Evolutionary conservation across 768 basidiomycete genomes (phyloP).

Genomic region (Pleurotus tuoliensis): DNA sequence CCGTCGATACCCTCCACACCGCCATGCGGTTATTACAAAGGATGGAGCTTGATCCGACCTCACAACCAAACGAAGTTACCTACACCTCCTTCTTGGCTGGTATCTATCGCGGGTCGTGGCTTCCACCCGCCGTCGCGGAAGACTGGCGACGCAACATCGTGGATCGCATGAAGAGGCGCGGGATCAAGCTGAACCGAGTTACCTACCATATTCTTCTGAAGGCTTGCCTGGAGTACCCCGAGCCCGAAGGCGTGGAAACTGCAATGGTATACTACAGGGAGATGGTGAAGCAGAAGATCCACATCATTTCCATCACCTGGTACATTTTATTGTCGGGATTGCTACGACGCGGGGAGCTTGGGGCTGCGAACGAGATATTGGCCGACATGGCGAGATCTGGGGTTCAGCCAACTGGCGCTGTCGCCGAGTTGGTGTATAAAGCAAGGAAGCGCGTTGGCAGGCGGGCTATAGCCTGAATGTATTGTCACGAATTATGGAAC

Average conservation of each 20-base stretch:
- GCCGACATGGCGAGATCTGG: conserved; percentile 51
- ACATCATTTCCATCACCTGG: conserved; percentile 65
- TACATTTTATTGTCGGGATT: conserved; percentile 71
- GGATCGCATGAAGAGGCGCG: conserved; percentile 52
- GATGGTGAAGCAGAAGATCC: conserved; percentile 48
- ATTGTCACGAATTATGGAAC: neutral
- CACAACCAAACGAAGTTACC: conserved; percentile 70
- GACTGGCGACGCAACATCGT: conserved; percentile 49
- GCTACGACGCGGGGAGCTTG: conserved; percentile 53
- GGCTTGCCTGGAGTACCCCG: conserved; percentile 53
- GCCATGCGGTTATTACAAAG: conserved; percentile 67
- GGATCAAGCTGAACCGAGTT: conserved; percentile 52
- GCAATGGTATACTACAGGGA: conserved; percentile 59
- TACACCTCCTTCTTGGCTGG: conserved; percentile 80
- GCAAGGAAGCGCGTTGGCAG: conserved; percentile 34
- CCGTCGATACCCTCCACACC: conserved; percentile 47
- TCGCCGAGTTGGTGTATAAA: conserved; percentile 46
- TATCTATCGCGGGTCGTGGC: conserved; percentile 58
- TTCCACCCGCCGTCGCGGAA: conserved; percentile 38
- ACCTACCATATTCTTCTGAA: conserved; percentile 79
- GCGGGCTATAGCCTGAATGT: neutral
- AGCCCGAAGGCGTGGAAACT: conserved; percentile 44
- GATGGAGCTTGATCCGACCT: conserved; percentile 62
- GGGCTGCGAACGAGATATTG: conserved; percentile 54
- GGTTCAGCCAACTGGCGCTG: conserved; percentile 38